Evolutionary conservation across 257 asterid species (phyloP).

Genomic region (Petunia secreta): DNA sequence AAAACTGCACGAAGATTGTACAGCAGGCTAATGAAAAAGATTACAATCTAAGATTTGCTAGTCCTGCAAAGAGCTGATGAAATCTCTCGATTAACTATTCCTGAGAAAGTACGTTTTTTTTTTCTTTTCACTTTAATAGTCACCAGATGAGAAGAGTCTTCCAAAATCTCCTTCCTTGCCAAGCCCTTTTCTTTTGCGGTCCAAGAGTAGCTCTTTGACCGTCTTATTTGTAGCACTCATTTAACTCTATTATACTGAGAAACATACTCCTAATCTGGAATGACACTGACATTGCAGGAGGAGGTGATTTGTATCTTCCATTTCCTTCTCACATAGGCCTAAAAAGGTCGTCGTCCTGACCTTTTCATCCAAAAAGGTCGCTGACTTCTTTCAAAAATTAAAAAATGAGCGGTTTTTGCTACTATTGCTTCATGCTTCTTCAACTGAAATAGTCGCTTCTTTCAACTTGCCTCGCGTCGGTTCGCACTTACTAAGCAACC

Average conservation of each 20-base stretch:
- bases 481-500: too few relatives aligned
- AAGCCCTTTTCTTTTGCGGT: neutral
- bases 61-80: neutral
- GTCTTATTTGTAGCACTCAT: neutral
- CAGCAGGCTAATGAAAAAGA: neutral
- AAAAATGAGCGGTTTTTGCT: too few relatives aligned
- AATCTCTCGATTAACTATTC: neutral
- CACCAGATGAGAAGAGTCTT: constrained; percentile 8
- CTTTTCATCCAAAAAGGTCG: too few relatives aligned
- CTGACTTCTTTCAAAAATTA: too few relatives aligned
- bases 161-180: neutral
- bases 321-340: neutral
- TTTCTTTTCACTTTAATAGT: neutral
- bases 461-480: too few relatives aligned
- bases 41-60: neutral
- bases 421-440: too few relatives aligned
- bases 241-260: neutral
- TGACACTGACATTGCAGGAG: neutral
- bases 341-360: too few relatives aligned
- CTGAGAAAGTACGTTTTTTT: neutral
- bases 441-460: too few relatives aligned
- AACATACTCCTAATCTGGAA: neutral
- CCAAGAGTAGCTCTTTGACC: neutral
- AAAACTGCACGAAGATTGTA: neutral
- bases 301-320: neutral